Evolutionary conservation across 2,329 filamentous ascomycete species (phyloP).

Genomic region (Fusarium globosum): DNA sequence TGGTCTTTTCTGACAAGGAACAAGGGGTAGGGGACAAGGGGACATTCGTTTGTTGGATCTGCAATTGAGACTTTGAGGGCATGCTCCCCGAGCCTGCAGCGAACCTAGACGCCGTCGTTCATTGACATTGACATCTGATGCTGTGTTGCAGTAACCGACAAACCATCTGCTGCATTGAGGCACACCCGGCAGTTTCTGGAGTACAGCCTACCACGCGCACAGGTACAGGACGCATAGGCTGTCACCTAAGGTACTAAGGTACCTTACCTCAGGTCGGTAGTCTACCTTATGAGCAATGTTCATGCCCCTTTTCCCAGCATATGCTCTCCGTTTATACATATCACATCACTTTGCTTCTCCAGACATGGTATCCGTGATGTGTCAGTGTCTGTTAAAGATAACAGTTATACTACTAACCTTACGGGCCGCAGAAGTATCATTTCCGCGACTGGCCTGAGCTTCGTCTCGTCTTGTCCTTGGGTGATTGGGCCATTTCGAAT

Average conservation of each 20-base stretch:
- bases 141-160: constrained; percentile 22
- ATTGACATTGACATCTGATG: constrained; percentile 26
- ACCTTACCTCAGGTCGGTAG: not conserved
- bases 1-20: constrained; percentile 29
- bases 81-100: constrained; percentile 24
- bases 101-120: constrained; percentile 10
- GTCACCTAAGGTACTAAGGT: not conserved
- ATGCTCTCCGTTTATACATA: not conserved
- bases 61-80: constrained; percentile 11
- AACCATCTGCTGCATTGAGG: constrained; percentile 1
- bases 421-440: constrained; percentile 27
- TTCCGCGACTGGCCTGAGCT: constrained; percentile 24
- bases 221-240: constrained; percentile 1
- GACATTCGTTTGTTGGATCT: constrained; percentile 29
- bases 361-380: not conserved
- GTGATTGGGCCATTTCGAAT: constrained; percentile 1
- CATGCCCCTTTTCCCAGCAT: constrained; percentile 8
- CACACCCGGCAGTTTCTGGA: constrained; percentile 3
- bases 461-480: constrained; percentile 12
- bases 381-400: not conserved
- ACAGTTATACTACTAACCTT: constrained; percentile 4
- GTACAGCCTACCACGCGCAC: not conserved
- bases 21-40: constrained; percentile 22
- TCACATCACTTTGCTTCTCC: not conserved
- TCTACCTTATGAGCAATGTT: not conserved